These are phyloP conservation scores for Casaregolazyma suthepensis DNA, from an alignment of 1,139 yeast genomes.

Conservation along the genomic window DNA sequence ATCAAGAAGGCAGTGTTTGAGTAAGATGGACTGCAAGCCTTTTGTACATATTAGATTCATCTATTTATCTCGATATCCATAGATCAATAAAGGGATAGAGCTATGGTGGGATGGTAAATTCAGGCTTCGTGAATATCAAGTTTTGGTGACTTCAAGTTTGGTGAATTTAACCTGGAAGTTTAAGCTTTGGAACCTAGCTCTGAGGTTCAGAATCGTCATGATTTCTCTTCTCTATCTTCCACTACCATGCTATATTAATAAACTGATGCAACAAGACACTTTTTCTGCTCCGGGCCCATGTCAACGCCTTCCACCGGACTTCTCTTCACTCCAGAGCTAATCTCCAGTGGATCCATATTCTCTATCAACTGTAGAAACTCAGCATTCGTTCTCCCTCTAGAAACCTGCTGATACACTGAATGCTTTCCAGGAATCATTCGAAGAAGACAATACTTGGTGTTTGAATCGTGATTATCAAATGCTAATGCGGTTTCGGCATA, in stretches of 20 bases:
- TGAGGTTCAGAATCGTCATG: no score
- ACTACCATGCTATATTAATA: not conserved
- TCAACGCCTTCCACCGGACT: not conserved
- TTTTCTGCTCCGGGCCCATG: conserved; percentile 1
- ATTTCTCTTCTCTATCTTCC: no score
- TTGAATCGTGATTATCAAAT: conserved; percentile 58
- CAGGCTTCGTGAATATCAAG: no score
- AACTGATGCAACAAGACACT: not conserved
- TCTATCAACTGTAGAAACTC: conserved; percentile 2
- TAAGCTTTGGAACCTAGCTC: no score
- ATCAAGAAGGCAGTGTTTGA: conserved; percentile 45
- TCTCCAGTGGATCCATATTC: not conserved
- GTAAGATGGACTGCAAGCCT: conserved; percentile 1
- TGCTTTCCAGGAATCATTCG: conserved; percentile 79
- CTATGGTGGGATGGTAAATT: no score
- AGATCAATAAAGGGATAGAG: not conserved
- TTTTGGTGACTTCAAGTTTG: no score
- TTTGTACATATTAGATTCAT: conserved; percentile 8
- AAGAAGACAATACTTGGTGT: conserved; percentile 72
- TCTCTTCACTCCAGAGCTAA: not conserved
- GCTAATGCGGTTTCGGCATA: conserved; percentile 49
- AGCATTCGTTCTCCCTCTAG: conserved; percentile 44
- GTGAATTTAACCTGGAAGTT: no score
- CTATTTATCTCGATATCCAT: conserved; percentile 1
- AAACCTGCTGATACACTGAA: conserved; percentile 50